Percentiles rank a stretch among this genome's conserved stretches.
Evolutionary conservation across 139 green algal genomes (phyloP).

Genomic region (Picochlorum sp.): DNA sequence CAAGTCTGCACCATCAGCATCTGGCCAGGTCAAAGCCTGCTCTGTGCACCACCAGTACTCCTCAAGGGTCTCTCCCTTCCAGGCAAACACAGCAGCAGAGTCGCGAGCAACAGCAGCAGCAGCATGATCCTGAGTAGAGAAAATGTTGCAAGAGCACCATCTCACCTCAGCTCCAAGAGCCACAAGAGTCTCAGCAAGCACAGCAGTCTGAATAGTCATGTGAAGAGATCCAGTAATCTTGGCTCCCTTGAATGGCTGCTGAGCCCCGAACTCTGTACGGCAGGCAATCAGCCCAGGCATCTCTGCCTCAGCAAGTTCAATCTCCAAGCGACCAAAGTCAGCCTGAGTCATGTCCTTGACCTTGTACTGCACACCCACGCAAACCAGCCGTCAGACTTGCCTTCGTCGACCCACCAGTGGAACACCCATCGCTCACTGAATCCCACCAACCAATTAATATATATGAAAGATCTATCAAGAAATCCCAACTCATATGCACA

Average conservation of each 20-base stretch:
- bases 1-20: slow-evolving; percentile 78
- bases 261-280: slow-evolving; percentile 85
- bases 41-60: slow-evolving; percentile 99
- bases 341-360: slow-evolving; percentile 91
- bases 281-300: slow-evolving; percentile 96
- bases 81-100: slow-evolving; percentile 92
- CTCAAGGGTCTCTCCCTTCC: slow-evolving; percentile 99
- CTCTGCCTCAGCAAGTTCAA: slow-evolving; percentile 96
- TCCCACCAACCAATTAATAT: background rate
- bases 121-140: slow-evolving; percentile 97
- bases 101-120: slow-evolving; percentile 94
- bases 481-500: no score
- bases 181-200: slow-evolving; percentile 97
- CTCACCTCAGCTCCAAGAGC: slow-evolving; percentile 91
- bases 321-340: slow-evolving; percentile 98
- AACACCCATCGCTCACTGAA: background rate
- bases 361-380: slow-evolving; percentile 70
- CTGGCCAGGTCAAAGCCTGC: slow-evolving; percentile 82
- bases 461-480: no score
- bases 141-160: slow-evolving; percentile 99
- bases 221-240: slow-evolving; percentile 94
- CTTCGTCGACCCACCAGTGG: background rate
- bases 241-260: slow-evolving; percentile 87
- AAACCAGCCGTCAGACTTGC: background rate
- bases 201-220: slow-evolving; percentile 99